phyloP scores from a whole-genome alignment of 768 basidiomycete genomes.

The Hypsizygus marmoreus region DNA sequence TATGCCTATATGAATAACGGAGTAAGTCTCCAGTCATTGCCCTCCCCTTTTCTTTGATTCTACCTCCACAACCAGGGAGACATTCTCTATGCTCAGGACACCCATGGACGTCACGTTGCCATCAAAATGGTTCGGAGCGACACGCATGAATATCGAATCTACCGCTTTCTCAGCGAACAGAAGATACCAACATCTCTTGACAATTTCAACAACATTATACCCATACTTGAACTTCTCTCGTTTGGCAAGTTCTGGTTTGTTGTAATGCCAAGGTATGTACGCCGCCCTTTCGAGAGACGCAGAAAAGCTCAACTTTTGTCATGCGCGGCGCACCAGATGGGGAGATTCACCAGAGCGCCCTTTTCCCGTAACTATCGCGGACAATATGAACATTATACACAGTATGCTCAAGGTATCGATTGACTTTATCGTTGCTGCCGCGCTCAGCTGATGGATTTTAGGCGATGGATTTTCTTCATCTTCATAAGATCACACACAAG shows the following conservation, averaged over 20 bases:
- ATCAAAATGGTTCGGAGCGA: constrained; percentile 7
- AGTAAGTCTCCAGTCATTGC: background rate
- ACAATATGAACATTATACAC: constrained; percentile 17
- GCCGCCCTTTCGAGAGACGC: background rate
- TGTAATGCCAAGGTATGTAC: constrained; percentile 29
- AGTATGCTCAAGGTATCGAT: constrained; percentile 19
- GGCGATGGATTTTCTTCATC: constrained; percentile 18
- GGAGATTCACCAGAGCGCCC: background rate
- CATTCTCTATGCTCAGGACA: constrained; percentile 9
- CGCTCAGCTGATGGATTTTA: background rate
- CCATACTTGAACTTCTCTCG: constrained; percentile 24
- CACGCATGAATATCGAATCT: constrained; percentile 2
- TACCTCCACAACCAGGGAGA: constrained; percentile 2
- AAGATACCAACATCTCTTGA: background rate
- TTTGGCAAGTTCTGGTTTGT: constrained; percentile 24
- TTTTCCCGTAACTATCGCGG: background rate
- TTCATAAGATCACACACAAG: constrained; percentile 20
- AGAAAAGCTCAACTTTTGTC: background rate
- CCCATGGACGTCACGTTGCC: constrained; percentile 5
- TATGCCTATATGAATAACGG: background rate
- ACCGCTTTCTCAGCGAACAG: constrained; percentile 1
- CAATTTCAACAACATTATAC: constrained; percentile 17
- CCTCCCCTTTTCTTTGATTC: background rate
- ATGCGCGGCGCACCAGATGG: too few relatives aligned
- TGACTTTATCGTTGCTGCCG: background rate